Conservation (phyloP, 176 grass and related monocot genomes). For the Carex myosuroides region DNA sequence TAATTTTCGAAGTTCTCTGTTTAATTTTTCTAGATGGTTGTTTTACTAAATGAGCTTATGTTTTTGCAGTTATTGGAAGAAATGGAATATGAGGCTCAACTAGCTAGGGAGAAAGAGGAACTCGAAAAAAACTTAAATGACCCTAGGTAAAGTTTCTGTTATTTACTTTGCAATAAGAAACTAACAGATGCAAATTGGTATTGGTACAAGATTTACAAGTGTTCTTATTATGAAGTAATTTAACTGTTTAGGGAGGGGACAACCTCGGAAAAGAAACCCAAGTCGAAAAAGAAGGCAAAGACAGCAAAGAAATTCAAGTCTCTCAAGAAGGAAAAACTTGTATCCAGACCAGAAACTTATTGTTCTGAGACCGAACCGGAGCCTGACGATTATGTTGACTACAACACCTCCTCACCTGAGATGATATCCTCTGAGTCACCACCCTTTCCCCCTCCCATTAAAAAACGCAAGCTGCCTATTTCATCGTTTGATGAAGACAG, state of each 20-base stretch:
- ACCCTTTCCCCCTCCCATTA: slow-evolving; percentile 37
- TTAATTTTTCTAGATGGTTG: slow-evolving; percentile 3
- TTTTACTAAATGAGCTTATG: not conserved
- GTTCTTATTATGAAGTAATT: not conserved
- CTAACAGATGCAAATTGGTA: not conserved
- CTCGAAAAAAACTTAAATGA: slow-evolving; percentile 53
- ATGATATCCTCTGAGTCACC: slow-evolving; percentile 55
- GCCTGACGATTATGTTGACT: slow-evolving; percentile 60
- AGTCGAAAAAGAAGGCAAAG: slow-evolving; percentile 75
- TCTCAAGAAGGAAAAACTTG: slow-evolving; percentile 57
- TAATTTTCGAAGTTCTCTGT: slow-evolving; percentile 4
- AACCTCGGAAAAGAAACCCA: slow-evolving; percentile 35
- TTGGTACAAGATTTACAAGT: no score
- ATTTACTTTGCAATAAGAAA: not conserved
- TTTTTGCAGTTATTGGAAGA: slow-evolving; percentile 84
- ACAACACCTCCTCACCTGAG: slow-evolving; percentile 63
- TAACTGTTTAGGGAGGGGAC: slow-evolving; percentile 12
- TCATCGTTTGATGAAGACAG: slow-evolving; percentile 39
- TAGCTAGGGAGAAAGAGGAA: slow-evolving; percentile 47
- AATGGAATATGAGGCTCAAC: slow-evolving; percentile 63
- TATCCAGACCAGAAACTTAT: slow-evolving; percentile 56
- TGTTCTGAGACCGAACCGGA: slow-evolving; percentile 31
- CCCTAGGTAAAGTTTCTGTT: slow-evolving; percentile 43
- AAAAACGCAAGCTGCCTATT: slow-evolving; percentile 58
- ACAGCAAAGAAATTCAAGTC: slow-evolving; percentile 85